Evolutionary conservation across 2,329 filamentous ascomycete genomes (phyloP).

Genomic region (Leptodontidium sp.): DNA sequence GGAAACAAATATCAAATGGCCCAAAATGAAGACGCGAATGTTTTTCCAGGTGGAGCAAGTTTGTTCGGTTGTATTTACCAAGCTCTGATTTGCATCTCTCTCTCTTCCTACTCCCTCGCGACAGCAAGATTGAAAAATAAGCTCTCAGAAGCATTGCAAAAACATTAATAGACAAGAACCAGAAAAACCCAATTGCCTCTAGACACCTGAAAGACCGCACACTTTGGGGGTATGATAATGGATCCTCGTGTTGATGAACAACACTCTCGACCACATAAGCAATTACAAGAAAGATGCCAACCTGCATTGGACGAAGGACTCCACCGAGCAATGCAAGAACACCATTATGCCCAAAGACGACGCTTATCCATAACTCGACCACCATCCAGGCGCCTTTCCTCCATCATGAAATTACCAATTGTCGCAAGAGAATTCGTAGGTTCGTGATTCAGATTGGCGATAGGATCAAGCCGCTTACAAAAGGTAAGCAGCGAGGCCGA

Average conservation of each 20-base stretch:
- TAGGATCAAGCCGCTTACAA: constrained; percentile 47
- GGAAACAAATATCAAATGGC: constrained; percentile 7
- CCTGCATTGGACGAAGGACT: constrained; percentile 46
- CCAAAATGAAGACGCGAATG: constrained; percentile 4
- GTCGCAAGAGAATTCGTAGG: constrained; percentile 48
- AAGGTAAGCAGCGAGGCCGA: constrained; percentile 62
- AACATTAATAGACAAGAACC: constrained; percentile 21
- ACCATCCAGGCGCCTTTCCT: constrained; percentile 49
- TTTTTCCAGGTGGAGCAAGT: constrained; percentile 22
- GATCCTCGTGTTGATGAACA: constrained; percentile 46
- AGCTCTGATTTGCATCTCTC: constrained; percentile 19
- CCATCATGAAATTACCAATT: constrained; percentile 51
- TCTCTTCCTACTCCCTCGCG: constrained; percentile 17
- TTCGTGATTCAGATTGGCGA: constrained; percentile 59
- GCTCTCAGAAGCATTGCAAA: constrained; percentile 16
- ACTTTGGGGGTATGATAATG: constrained; percentile 48
- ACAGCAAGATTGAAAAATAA: constrained; percentile 15
- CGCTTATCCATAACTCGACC: constrained; percentile 36
- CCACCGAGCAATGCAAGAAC: constrained; percentile 51
- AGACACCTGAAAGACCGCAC: constrained; percentile 49
- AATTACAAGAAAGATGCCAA: constrained; percentile 54
- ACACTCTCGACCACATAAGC: constrained; percentile 50
- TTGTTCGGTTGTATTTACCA: constrained; percentile 32
- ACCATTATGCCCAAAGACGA: constrained; percentile 38
- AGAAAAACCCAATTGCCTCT: constrained; percentile 31